Conservation (phyloP, 495 filamentous ascomycete species). For the Xylaria castorea region DNA sequence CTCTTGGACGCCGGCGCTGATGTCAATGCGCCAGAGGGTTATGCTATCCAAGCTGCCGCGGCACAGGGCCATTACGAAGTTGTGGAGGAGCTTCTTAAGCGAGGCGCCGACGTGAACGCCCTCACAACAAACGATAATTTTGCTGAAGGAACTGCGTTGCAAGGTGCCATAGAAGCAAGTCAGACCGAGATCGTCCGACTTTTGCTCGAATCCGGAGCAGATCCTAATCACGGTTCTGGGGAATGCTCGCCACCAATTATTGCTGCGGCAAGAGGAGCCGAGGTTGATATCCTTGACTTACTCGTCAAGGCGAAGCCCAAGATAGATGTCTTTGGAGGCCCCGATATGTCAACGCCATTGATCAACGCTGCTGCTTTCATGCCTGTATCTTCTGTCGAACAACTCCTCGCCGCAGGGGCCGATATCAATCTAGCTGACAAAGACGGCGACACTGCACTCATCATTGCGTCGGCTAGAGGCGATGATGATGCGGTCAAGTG, state of each 20-base stretch:
- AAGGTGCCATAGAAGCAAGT: slow-evolving; percentile 40
- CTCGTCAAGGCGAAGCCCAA: slow-evolving; percentile 38
- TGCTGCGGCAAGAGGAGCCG: slow-evolving; percentile 35
- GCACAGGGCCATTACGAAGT: slow-evolving; percentile 43
- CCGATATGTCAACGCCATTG: slow-evolving; percentile 34
- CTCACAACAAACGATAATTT: slow-evolving; percentile 36
- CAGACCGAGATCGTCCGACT: slow-evolving; percentile 40
- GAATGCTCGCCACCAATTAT: slow-evolving; percentile 39
- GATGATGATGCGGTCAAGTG: slow-evolving; percentile 38
- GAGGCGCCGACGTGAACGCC: slow-evolving; percentile 44
- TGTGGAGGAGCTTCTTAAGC: slow-evolving; percentile 39
- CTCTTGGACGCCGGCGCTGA: slow-evolving; percentile 40
- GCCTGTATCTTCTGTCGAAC: slow-evolving; percentile 35
- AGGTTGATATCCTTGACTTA: slow-evolving; percentile 39
- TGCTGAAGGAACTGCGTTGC: slow-evolving; percentile 40
- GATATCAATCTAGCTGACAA: slow-evolving; percentile 42
- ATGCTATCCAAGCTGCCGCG: slow-evolving; percentile 43
- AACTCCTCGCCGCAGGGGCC: slow-evolving; percentile 41
- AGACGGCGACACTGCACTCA: slow-evolving; percentile 44
- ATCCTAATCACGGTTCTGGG: slow-evolving; percentile 41
- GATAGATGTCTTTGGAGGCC: slow-evolving; percentile 35
- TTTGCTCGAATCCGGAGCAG: slow-evolving; percentile 40
- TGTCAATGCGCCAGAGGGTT: slow-evolving; percentile 40
- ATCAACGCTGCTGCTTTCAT: slow-evolving; percentile 38
- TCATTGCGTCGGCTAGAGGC: slow-evolving; percentile 36